Evolutionary conservation across 495 filamentous ascomycete genomes (phyloP).

Genomic region (Sphaerosporella brunnea): DNA sequence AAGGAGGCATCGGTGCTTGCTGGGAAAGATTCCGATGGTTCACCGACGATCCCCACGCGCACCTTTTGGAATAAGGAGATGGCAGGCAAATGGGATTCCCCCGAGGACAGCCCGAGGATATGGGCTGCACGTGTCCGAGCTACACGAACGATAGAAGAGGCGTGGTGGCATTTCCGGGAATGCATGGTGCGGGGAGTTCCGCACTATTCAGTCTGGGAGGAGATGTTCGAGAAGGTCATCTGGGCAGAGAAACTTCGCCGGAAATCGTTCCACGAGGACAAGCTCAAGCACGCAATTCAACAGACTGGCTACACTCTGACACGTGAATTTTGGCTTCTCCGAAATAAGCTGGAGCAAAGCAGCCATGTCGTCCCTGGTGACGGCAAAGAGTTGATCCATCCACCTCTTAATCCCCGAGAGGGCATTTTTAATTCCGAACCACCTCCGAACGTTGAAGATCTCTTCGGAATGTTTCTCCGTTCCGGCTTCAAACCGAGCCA

Average conservation of each 20-base stretch:
- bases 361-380: conserved; percentile 40
- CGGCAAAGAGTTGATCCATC: conserved; percentile 37
- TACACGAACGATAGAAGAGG: conserved; percentile 52
- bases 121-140: conserved; percentile 48
- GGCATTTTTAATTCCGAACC: conserved; percentile 39
- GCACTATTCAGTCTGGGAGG: conserved; percentile 32
- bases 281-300: neutral
- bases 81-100: too few relatives aligned
- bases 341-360: conserved; percentile 12
- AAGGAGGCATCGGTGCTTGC: conserved; percentile 37
- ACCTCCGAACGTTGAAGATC: conserved; percentile 37
- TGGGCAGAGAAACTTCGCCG: conserved; percentile 27
- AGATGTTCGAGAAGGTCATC: conserved; percentile 45
- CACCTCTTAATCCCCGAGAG: conserved; percentile 40
- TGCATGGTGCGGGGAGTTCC: conserved; percentile 25
- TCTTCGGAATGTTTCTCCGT: conserved; percentile 37
- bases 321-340: neutral
- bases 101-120: conserved; percentile 8
- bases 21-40: conserved; percentile 51
- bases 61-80: conserved; percentile 11
- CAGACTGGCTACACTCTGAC: neutral
- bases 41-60: conserved; percentile 51
- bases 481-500: conserved; percentile 31
- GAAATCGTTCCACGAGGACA: conserved; percentile 5
- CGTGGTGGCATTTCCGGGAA: conserved; percentile 50